These are phyloP conservation scores for Geum urbanum DNA, from an alignment of 306 rosid genomes.

Conservation along the genomic window DNA sequence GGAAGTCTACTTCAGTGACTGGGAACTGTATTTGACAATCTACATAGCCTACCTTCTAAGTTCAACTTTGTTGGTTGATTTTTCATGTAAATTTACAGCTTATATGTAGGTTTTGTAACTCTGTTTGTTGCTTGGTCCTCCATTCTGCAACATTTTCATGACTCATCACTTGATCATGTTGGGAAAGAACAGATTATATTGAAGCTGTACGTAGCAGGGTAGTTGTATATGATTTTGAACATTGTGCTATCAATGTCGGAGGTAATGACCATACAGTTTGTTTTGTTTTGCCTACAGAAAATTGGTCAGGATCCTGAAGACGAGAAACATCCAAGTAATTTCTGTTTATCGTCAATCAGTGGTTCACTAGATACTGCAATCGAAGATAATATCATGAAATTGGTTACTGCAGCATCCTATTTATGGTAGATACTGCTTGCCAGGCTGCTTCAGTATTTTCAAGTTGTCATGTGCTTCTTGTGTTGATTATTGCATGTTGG, in stretches of 20 bases:
- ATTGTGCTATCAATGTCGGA: background rate
- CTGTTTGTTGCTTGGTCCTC: background rate
- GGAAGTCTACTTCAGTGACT: background rate
- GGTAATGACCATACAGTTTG: background rate
- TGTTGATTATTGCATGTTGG: slow-evolving; percentile 30
- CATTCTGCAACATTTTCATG: background rate
- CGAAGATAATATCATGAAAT: slow-evolving; percentile 23
- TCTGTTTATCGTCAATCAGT: slow-evolving; percentile 15
- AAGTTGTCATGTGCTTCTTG: slow-evolving; percentile 25
- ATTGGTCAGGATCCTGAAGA: slow-evolving; percentile 35
- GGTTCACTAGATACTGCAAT: slow-evolving; percentile 17
- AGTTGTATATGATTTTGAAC: background rate
- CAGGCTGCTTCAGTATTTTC: slow-evolving; percentile 19
- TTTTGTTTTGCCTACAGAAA: slow-evolving; percentile 36
- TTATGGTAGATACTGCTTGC: slow-evolving; percentile 5
- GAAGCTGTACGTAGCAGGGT: background rate
- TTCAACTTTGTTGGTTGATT: background rate
- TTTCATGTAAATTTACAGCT: background rate
- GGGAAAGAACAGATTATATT: background rate
- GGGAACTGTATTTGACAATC: background rate
- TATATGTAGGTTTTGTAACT: background rate
- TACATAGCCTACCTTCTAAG: background rate
- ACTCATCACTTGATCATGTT: background rate
- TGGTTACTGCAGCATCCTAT: slow-evolving; percentile 9
- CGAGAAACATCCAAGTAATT: slow-evolving; percentile 9